Evolutionary conservation across 495 filamentous ascomycete species (phyloP).

Genomic region (Staphylotrichum tortipilum): DNA sequence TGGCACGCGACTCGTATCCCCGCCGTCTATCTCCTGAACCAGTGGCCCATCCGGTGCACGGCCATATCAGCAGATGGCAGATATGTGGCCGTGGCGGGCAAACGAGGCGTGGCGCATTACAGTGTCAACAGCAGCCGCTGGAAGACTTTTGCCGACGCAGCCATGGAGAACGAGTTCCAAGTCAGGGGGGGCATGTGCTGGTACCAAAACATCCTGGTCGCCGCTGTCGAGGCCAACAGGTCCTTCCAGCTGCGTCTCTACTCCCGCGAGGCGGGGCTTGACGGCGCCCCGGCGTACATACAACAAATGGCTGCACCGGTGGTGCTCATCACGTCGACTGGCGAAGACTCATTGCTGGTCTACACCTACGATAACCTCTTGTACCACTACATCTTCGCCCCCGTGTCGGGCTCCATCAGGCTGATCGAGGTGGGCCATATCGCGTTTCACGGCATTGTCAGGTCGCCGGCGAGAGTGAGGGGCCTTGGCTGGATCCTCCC

Average conservation of each 20-base stretch:
- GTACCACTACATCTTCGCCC: conserved; percentile 84
- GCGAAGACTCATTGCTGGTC: conserved; percentile 88
- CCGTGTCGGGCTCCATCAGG: conserved; percentile 56
- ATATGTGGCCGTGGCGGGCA: conserved; percentile 92
- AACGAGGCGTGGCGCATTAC: conserved; percentile 88
- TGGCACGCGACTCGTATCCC: conserved; percentile 93
- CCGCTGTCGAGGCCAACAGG: conserved; percentile 78
- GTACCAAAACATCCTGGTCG: conserved; percentile 92
- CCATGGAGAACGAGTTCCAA: conserved; percentile 77
- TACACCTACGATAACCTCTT: conserved; percentile 96
- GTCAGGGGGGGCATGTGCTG: conserved; percentile 97
- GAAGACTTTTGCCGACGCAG: conserved; percentile 82
- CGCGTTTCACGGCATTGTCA: conserved; percentile 90
- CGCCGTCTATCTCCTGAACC: conserved; percentile 69
- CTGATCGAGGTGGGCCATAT: conserved; percentile 92
- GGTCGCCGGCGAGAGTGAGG: conserved; percentile 84
- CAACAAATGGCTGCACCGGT: conserved; percentile 76
- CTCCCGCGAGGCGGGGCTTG: conserved; percentile 76
- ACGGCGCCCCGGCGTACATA: conserved; percentile 59
- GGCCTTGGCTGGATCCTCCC: conserved; percentile 94
- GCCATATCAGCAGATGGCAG: conserved; percentile 85
- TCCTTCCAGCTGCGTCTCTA: conserved; percentile 85
- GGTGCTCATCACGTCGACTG: conserved; percentile 76
- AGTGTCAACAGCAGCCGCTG: conserved; percentile 89
- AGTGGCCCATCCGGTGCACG: conserved; percentile 84